phyloP scores from a whole-genome alignment of 306 rosid species.

The Spatholobus suberectus region DNA sequence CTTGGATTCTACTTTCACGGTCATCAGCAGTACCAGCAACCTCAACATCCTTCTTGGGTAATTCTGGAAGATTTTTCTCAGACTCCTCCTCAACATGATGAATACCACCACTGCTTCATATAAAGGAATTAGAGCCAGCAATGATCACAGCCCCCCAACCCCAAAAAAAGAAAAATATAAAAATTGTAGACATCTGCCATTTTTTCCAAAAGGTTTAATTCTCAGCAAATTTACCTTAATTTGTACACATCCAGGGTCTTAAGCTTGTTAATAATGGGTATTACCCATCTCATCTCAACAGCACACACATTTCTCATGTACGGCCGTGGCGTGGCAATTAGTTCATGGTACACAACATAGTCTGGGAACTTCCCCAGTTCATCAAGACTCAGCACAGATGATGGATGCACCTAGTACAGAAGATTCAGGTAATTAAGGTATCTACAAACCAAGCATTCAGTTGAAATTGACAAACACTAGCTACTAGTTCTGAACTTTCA shows the following conservation, averaged over 20 bases:
- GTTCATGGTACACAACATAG: constrained; percentile 89
- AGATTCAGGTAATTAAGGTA: constrained; percentile 34
- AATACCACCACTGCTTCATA: constrained; percentile 74
- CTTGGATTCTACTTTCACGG: constrained; percentile 69
- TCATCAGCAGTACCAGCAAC: constrained; percentile 52
- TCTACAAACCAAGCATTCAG: constrained; percentile 2
- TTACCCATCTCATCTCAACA: constrained; percentile 77
- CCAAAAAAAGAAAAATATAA: neutral
- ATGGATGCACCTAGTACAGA: constrained; percentile 80
- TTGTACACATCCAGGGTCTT: constrained; percentile 68
- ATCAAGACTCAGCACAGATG: constrained; percentile 70
- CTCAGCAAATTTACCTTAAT: constrained; percentile 62
- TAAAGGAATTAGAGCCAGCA: constrained; percentile 45
- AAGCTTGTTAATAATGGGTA: constrained; percentile 77
- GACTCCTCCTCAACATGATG: constrained; percentile 49
- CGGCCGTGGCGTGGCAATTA: constrained; percentile 87
- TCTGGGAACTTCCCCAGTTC: constrained; percentile 88
- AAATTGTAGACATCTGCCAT: neutral
- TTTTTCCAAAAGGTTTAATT: neutral
- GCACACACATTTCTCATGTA: constrained; percentile 84
- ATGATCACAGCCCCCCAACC: neutral
- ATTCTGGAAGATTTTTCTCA: constrained; percentile 52
- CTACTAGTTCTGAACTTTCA: constrained; percentile 33
- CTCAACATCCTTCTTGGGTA: constrained; percentile 60
- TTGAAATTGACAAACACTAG: constrained; percentile 28